Evolutionary conservation across 129 eudicot genomes (phyloP), one percentile per base, ranked within the genome.

Genomic region (Scalesia atractyloides): DNA sequence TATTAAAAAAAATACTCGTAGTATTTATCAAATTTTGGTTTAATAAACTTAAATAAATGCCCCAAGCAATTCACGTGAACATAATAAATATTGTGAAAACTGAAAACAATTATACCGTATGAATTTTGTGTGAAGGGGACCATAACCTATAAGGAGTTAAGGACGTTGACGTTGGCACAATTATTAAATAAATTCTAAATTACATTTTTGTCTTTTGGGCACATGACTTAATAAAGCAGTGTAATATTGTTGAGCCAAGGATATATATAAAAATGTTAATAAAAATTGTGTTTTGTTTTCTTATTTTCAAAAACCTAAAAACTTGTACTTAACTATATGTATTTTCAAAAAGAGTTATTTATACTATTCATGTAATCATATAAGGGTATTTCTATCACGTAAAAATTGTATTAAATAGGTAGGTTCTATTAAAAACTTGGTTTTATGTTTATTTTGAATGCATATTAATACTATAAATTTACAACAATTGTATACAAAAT

Each of bases 181-280:
- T 13, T 24, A 1, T 13, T 24, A 2, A 26, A 59, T 26, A 59
- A 26, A 59, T 26, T 13, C 4, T 7, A 59, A 24, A 24, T 59
- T 56, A 56, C 17, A 13, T 58, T 22, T 56, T 19, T 9, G 34
- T 19, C 62, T 13, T 56, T 18, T 56, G 3, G 30, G 33, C 22
- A 56, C 37, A 14, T 56, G 66, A 20, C 52, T 56, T 70, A 15
- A 70, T 36, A 37, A 56, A 70, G 3, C 14, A 9, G 33, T 66
- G 16, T 66, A 46, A 19, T 12, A 24, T 9, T 66, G 56, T 66
- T 12, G 19, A 44, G 5, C 7, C 2, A 22, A 39, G 16, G 54
- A 49, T 49, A 15, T 13, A 49, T 13, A 49, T 30, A 30, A 30
- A 30, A 39, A 39, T 39, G 9, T 39, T 39, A 39, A 8, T 39